Conservation (phyloP, 257 asterid genomes). For the Solanum arcanum region DNA sequence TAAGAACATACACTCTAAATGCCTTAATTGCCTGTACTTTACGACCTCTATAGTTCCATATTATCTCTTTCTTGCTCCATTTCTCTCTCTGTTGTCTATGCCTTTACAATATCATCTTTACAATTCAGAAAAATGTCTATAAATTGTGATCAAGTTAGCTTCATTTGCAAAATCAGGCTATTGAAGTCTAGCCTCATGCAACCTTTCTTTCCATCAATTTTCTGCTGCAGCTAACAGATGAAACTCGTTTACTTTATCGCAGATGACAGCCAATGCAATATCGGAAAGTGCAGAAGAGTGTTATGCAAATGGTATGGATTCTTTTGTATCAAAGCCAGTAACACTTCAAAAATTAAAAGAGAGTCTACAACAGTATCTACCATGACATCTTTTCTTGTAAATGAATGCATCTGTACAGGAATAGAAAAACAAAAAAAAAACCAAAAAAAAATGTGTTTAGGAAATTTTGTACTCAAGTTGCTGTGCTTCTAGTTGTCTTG, state of each 20-base stretch:
- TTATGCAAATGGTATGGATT: slow-evolving; percentile 87
- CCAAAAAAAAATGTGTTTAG: slow-evolving; percentile 27
- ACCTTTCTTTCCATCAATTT: neutral
- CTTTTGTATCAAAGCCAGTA: slow-evolving; percentile 80
- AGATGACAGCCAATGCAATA: slow-evolving; percentile 89
- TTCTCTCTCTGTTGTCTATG: neutral
- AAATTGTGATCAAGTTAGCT: neutral
- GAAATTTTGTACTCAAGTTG: slow-evolving; percentile 44
- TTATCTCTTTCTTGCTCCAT: neutral
- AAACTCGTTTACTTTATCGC: slow-evolving; percentile 8
- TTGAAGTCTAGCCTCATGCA: neutral
- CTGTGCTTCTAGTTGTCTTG: neutral
- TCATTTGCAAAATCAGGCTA: neutral
- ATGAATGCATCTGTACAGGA: slow-evolving; percentile 43
- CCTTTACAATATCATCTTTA: neutral
- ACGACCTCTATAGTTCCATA: neutral
- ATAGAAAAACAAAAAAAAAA: neutral
- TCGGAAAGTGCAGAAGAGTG: slow-evolving; percentile 91
- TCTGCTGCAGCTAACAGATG: neutral
- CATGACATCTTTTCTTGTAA: slow-evolving; percentile 20
- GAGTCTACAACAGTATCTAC: slow-evolving; percentile 50
- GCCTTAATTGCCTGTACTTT: neutral
- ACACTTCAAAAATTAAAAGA: slow-evolving; percentile 64
- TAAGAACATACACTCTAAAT: slow-evolving; percentile 13
- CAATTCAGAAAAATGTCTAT: neutral